phyloP scores from a whole-genome alignment of 192 early-diverging fungal species.

The Geranomyces variabilis region DNA sequence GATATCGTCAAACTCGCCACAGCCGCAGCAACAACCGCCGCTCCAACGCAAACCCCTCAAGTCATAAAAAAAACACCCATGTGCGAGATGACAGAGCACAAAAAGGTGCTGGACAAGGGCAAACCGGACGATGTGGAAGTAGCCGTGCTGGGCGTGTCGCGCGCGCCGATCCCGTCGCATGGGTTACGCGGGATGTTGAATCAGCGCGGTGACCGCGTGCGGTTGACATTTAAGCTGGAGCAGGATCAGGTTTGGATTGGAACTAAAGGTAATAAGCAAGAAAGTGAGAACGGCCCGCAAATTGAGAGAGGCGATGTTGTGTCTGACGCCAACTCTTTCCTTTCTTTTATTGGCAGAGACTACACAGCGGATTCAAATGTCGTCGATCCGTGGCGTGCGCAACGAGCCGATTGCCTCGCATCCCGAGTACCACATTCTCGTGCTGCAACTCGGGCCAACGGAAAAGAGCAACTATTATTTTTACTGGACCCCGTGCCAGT shows the following conservation, averaged over 20 bases:
- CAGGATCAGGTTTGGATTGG: slow-evolving; percentile 33
- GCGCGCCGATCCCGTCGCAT: slow-evolving; percentile 15
- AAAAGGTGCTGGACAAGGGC: slow-evolving; percentile 36
- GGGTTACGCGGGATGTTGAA: slow-evolving; percentile 26
- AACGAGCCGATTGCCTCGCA: slow-evolving; percentile 27
- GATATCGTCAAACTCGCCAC: slow-evolving; percentile 28
- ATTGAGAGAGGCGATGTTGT: background rate
- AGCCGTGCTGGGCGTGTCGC: background rate
- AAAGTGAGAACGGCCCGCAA: background rate
- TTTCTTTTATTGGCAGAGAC: slow-evolving; percentile 14
- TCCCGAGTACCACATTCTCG: slow-evolving; percentile 35
- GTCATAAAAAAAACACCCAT: background rate
- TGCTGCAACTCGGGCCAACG: slow-evolving; percentile 35
- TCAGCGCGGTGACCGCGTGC: slow-evolving; percentile 20
- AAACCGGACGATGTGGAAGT: slow-evolving; percentile 29
- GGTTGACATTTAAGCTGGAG: slow-evolving; percentile 33
- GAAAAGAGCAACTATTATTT: slow-evolving; percentile 37
- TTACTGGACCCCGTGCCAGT: slow-evolving; percentile 34
- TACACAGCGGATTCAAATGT: slow-evolving; percentile 25
- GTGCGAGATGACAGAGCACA: slow-evolving; percentile 33
- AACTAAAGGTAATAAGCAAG: slow-evolving; percentile 21
- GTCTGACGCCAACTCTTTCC: background rate
- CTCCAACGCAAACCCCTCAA: background rate
- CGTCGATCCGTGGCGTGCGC: slow-evolving; percentile 18
- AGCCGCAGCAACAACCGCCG: slow-evolving; percentile 13